Base-by-base conservation (phyloP, 352 stramenopile genomes). In the Globisporangium iwayamae region DNA sequence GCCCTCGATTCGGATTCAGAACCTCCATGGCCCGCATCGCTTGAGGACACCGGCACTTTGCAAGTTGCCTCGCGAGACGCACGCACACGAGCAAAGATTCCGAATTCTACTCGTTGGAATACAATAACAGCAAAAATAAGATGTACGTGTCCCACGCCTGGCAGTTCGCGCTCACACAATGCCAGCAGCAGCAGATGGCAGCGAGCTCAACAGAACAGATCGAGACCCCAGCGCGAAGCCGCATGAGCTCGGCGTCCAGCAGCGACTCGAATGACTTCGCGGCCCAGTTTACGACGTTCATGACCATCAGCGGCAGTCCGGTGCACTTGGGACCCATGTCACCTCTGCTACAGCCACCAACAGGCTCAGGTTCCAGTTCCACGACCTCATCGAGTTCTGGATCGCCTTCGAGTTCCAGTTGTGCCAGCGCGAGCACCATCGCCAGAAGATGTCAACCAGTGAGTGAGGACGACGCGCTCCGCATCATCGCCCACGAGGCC, bases 381-480 rank as follows among this genome's bases (percentile, higher is more conserved):
- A 48, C 43, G 43, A 22, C 43, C 43, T 11, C 43, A 22, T 48
- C 16, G 43, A 48, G 43, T 10, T n/a, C 18, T 1, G 4, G 28
- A 4, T 56, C 51, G 7, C 51, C 14, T 25, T 18, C 10, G 18
- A 55, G 48, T 7, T 20, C 14, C 25, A 39, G 18, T 14, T 28
- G n/a, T 8, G 25, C 25, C 1, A 28, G 25, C 25, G 25, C 25
- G 25, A 56, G 25, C 50, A 20, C 8, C 50, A 55, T 8, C 47
- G 6, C 0, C 13, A 55, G 20, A 25, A 41, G 36, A 41, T 46
- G 43, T 48, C 14, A 20, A 45, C n/a, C 6, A 57, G 30, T 46
- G 38, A 59, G 11, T 13, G 62, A 67, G 18, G 45, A 67, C 46
- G 45, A 63, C 32, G 55, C 55, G 7, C 36, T 67, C 30, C 53